phyloP scores from a whole-genome alignment of 345 rosid genomes.

The Aquilaria malaccensis region DNA sequence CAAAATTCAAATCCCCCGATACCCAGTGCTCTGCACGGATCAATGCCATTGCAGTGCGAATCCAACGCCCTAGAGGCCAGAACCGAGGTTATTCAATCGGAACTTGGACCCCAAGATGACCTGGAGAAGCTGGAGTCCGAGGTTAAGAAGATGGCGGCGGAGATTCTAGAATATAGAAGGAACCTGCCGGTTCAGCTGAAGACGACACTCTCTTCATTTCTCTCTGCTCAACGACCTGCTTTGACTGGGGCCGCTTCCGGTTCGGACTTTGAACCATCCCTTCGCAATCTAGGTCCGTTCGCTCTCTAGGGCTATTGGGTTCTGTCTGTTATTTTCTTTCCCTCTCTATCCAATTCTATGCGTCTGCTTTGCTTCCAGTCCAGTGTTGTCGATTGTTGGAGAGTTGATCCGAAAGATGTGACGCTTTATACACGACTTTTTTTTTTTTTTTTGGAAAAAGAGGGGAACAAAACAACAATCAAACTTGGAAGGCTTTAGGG shows the following conservation, averaged over 20 bases:
- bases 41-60: slow-evolving; percentile 19
- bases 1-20: too few species aligned
- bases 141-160: slow-evolving; percentile 53
- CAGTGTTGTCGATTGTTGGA: too few species aligned
- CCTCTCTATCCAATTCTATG: too few species aligned
- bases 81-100: slow-evolving; percentile 1
- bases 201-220: slow-evolving; percentile 6
- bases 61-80: neutral
- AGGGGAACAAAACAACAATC: too few species aligned
- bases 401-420: too few species aligned
- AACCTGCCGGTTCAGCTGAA: slow-evolving; percentile 62
- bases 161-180: slow-evolving; percentile 27
- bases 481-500: too few species aligned
- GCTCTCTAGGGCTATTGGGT: neutral
- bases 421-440: too few species aligned
- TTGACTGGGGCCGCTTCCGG: slow-evolving; percentile 16
- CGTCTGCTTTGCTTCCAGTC: too few species aligned
- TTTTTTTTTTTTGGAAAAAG: too few species aligned
- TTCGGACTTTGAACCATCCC: slow-evolving; percentile 34
- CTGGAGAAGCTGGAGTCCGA: slow-evolving; percentile 52
- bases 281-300: slow-evolving; percentile 28
- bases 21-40: neutral
- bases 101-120: slow-evolving; percentile 28
- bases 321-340: neutral
- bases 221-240: slow-evolving; percentile 33